Evolutionary conservation across 345 rosid species (phyloP).

Genomic region (Melaleuca alternifolia): DNA sequence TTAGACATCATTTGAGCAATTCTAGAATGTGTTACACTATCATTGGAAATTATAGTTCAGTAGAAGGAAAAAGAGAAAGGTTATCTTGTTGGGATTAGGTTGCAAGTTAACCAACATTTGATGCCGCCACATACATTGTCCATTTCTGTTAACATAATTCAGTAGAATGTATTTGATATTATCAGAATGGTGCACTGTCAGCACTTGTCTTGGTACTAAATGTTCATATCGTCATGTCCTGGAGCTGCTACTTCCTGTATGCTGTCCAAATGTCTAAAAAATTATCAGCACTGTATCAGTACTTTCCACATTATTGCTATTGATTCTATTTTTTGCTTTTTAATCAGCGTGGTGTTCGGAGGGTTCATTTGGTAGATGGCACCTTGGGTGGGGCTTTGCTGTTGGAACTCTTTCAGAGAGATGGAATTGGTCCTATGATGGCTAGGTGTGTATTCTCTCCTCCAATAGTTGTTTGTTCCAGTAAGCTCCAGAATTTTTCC

Average conservation of each 20-base stretch:
- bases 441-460: slow-evolving; percentile 53
- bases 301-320: slow-evolving; percentile 1
- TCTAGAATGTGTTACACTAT: not conserved
- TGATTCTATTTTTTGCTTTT: not conserved
- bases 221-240: not conserved
- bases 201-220: not conserved
- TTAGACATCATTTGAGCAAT: not conserved
- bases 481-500: not conserved
- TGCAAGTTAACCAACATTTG: not conserved
- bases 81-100: not conserved
- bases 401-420: slow-evolving; percentile 88
- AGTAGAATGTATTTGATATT: not conserved
- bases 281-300: not conserved
- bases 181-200: not conserved
- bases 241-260: not conserved
- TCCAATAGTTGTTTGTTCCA: not conserved
- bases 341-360: slow-evolving; percentile 87
- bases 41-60: not conserved
- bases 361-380: slow-evolving; percentile 96
- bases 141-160: not conserved
- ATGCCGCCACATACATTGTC: not conserved
- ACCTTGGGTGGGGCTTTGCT: slow-evolving; percentile 75
- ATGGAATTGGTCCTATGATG: slow-evolving; percentile 98
- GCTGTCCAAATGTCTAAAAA: not conserved
- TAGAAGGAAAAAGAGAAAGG: not conserved